Evolutionary conservation across 2,329 filamentous ascomycete genomes (phyloP).

Genomic region (Ambrosiella xylebori): DNA sequence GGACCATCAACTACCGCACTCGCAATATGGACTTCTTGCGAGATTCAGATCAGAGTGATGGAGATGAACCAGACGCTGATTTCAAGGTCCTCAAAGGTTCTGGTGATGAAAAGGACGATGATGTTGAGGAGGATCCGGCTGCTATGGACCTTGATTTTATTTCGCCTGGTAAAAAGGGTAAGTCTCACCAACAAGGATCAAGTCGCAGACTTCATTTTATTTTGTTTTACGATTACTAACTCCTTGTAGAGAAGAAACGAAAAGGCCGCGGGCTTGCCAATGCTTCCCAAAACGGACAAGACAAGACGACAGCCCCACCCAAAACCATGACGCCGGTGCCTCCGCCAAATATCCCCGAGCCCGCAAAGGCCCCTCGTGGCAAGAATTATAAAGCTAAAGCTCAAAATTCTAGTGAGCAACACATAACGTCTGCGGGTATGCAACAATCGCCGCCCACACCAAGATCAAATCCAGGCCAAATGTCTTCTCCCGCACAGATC

Average conservation of each 20-base stretch:
- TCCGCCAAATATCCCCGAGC: neutral
- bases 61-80: neutral
- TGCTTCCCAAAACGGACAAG: neutral
- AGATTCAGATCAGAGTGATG: conserved; percentile 8
- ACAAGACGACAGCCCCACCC: neutral
- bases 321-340: neutral
- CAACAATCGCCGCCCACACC: too few species aligned
- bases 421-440: too few species aligned
- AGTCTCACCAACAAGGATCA: neutral
- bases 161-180: neutral
- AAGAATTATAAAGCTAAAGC: neutral
- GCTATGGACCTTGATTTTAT: neutral
- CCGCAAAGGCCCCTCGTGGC: neutral
- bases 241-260: neutral
- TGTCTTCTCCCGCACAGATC: too few species aligned
- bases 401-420: too few species aligned
- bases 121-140: neutral
- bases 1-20: conserved; percentile 17
- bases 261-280: neutral
- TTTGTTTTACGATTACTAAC: neutral
- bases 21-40: conserved; percentile 16
- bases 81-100: neutral
- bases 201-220: neutral
- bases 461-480: too few species aligned
- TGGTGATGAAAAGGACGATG: neutral